Evolutionary conservation across 2,329 filamentous ascomycete genomes (phyloP), one percentile per base, ranked within the genome.

Genomic region (Alternaria sp.): DNA sequence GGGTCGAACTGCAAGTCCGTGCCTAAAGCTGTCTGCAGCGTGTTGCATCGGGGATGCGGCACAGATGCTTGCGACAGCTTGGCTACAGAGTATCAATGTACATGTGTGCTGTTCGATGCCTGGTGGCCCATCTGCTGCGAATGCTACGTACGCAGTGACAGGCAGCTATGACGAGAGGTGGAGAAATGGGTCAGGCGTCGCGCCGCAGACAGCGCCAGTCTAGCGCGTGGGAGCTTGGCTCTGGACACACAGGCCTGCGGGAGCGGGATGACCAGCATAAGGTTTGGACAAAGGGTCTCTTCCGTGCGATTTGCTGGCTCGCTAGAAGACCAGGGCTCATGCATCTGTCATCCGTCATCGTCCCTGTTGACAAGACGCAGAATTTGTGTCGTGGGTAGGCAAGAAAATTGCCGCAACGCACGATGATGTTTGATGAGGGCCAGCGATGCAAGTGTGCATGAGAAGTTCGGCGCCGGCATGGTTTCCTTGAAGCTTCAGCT

Each of bases 241-340:
- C 64, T 68, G 60, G 59, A 63, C 62, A 72, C 68, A 70, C 66
- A 74, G 71, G 70, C 70, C 67, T 73, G 74, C 76, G 77, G 75
- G 77, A 79, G 73, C 72, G 72, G 72, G 72, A 76, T 78, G 77
- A 78, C 77, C 72, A 71, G 76, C 77, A 79, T 79, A 77, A 76
- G 65, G 71, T 78, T 76, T 75, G 69, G 56, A 64, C 62, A 76
- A 73, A 76, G 71, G 73, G 74, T 75, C 70, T 70, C 58, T 65
- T 60, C 58, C 58, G 62, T 61, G 63, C 59, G 51, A 68, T 57
- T 64, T 59, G 64, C 66, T 67, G 67, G 59, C 65, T 72, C 61
- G 61, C 68, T 61, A 65, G 61, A 51, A 69, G 52, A 70, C 55
- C 58, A 68, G 59, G 68, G 69, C 59, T 50, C 61, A 54, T 54